Evolutionary conservation across 2,329 filamentous ascomycete species (phyloP), one percentile per base, ranked within the genome.

Genomic region (Cladorrhinum sp.): DNA sequence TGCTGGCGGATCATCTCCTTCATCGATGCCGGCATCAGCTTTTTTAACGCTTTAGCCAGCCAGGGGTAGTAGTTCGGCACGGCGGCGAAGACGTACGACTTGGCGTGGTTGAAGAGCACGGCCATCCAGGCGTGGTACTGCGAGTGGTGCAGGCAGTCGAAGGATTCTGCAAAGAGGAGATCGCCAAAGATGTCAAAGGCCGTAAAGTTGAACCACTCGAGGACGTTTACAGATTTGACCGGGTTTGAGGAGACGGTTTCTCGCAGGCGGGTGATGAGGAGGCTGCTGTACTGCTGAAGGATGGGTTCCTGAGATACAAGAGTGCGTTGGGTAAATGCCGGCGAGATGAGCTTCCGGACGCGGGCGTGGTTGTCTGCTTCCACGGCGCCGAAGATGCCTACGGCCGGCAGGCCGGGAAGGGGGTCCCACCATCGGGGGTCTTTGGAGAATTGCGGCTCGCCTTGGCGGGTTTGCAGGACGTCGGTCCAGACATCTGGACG

Each of bases 241-340:
- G 36, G 8, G 22, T 55, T 36, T 9, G 55, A 38, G 12, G 22
- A 8, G 13, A 58, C 57, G 3, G 29, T 41, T 24, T 62, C 59
- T 64, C 60, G 73, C 23, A 75, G 57, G 41, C 69, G 64, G 55
- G 65, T 61, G 48, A 74, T 67, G 16, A 77, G 65, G 20, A 74
- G 65, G 58, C 74, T 67, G 5, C 76, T 70, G 59, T 77, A 76
- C 3, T 63, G 64, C 7, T 65, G 65, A 56, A 78, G 74, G 56
- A 76, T 71, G 20, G 71, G 72, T 56, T 76, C 74, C 61, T 78
- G 76, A n/a, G 67, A 72, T 3, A 72, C 72, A 71, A 78, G 69
- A 53, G 71, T 63, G 61, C 71, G 67, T 38, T 75, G 69, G 55
- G 68, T 69, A 68, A 78, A 78, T 12, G 73, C 75, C 58, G 75